These are phyloP conservation scores for Didymella lethalis DNA, from an alignment of 2,329 filamentous ascomycete genomes.

Conservation along the genomic window DNA sequence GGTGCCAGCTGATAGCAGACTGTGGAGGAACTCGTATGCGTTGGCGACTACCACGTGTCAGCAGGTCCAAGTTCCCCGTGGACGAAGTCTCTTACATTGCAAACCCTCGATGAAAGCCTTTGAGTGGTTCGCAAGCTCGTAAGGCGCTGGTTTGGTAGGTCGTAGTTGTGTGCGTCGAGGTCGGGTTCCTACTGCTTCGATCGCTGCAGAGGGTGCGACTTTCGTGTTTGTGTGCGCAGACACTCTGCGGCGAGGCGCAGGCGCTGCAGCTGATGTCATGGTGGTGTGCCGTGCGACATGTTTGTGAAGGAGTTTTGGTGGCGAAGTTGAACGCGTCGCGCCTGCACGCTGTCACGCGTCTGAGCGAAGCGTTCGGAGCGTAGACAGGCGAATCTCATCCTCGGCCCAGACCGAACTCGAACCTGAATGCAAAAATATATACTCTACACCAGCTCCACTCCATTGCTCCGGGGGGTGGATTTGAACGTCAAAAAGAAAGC, in stretches of 20 bases:
- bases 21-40: constrained; percentile 46
- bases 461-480: no score
- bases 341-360: constrained; percentile 22
- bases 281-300: constrained; percentile 1
- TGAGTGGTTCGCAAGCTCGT: constrained; percentile 47
- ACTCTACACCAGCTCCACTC: neutral
- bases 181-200: constrained; percentile 34
- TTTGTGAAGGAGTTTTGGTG: neutral
- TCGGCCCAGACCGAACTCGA: no score
- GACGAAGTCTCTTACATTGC: constrained; percentile 35
- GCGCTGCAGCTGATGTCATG: constrained; percentile 8
- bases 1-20: constrained; percentile 43
- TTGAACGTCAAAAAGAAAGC: neutral
- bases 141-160: constrained; percentile 44
- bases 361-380: neutral
- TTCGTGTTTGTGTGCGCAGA: neutral
- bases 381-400: neutral
- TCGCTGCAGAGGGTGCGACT: constrained; percentile 21
- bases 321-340: constrained; percentile 7
- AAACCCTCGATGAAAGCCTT: constrained; percentile 48
- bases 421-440: neutral
- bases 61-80: neutral
- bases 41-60: constrained; percentile 38
- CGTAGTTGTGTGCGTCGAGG: constrained; percentile 41
- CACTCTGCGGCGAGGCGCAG: neutral